These are phyloP conservation scores for Pestalotiopsis fici DNA, from an alignment of 2,329 filamentous ascomycete species.

Conservation along the genomic window DNA sequence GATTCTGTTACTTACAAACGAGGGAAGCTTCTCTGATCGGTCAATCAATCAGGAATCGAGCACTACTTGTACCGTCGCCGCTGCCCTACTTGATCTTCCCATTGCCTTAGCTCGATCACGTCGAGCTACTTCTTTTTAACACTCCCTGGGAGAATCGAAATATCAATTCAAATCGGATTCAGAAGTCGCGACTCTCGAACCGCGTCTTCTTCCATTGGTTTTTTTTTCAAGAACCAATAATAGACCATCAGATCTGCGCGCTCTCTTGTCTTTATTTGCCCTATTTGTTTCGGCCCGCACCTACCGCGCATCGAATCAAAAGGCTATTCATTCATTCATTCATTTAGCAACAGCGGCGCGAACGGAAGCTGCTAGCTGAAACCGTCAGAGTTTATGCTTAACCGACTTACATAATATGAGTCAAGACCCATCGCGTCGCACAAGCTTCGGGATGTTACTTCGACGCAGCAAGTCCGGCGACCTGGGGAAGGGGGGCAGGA, in stretches of 20 bases:
- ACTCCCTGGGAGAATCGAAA: background rate
- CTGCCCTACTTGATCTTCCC: background rate
- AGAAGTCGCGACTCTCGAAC: background rate
- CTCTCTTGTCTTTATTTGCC: background rate
- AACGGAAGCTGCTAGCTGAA: slow-evolving; percentile 9
- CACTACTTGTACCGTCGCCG: background rate
- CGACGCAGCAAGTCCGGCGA: slow-evolving; percentile 58
- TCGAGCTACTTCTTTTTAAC: background rate
- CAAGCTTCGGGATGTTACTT: slow-evolving; percentile 53
- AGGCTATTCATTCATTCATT: too few relatives aligned
- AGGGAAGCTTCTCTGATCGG: background rate
- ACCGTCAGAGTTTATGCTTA: slow-evolving; percentile 7
- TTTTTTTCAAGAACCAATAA: background rate
- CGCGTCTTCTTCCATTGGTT: background rate
- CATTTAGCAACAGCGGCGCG: background rate
- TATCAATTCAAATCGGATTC: background rate
- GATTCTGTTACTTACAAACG: background rate
- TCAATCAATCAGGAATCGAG: background rate
- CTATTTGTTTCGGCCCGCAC: background rate
- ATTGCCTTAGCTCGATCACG: background rate
- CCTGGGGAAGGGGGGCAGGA: slow-evolving; percentile 46
- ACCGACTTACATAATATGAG: slow-evolving; percentile 22
- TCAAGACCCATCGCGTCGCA: slow-evolving; percentile 38
- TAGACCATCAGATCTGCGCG: background rate
- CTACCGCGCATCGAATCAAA: background rate